phyloP scores from a whole-genome alignment of 1,284 basidiomycete species.

The Mycena citricolor region DNA sequence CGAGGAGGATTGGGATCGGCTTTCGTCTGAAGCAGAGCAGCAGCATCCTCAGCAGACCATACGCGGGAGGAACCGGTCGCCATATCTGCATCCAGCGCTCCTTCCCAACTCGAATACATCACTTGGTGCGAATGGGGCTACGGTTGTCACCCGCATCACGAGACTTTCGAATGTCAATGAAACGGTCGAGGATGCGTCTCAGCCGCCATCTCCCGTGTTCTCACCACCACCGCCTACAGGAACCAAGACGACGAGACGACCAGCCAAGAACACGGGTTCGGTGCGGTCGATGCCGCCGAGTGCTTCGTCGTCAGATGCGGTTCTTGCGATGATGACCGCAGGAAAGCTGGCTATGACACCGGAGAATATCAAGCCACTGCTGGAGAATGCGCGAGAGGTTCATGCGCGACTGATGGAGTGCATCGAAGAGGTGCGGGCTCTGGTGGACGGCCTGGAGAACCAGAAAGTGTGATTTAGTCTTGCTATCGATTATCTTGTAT shows the following conservation, averaged over 20 bases:
- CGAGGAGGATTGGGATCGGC: no score
- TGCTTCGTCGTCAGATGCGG: no score
- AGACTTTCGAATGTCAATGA: constrained; percentile 63
- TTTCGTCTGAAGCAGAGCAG: no score
- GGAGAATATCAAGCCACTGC: constrained; percentile 76
- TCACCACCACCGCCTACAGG: no score
- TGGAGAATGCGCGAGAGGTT: constrained; percentile 78
- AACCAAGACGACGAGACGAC: constrained; percentile 13
- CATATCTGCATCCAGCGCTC: constrained; percentile 39
- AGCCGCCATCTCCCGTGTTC: no score
- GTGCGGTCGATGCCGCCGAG: constrained; percentile 63
- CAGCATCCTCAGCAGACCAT: no score
- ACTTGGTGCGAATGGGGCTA: constrained; percentile 33
- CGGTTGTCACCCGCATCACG: constrained; percentile 39
- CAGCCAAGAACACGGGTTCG: constrained; percentile 46
- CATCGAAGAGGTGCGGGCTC: constrained; percentile 56
- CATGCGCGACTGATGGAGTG: constrained; percentile 63
- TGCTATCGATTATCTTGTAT: no score
- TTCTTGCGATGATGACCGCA: constrained; percentile 31
- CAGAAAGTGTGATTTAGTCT: no score
- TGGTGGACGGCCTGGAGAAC: no score
- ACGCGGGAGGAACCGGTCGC: no score
- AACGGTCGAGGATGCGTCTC: no score
- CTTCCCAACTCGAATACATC: no score
- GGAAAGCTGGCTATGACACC: constrained; percentile 71